Conservation (phyloP, 306 rosid species). For the Senna tora region DNA sequence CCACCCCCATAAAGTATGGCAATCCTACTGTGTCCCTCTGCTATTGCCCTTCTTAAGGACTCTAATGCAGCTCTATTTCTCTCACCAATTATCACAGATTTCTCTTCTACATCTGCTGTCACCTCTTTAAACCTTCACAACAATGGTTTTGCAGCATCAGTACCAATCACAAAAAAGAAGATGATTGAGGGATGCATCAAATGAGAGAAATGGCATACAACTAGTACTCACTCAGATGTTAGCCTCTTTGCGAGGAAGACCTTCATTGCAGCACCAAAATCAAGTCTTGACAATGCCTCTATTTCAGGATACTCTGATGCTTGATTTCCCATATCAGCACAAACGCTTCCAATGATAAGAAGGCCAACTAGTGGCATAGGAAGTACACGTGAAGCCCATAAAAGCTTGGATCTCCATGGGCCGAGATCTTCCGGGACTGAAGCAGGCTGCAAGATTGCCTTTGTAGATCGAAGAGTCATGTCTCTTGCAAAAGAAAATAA, state of each 20-base stretch:
- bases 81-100: constrained; percentile 84
- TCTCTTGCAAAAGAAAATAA: constrained; percentile 91
- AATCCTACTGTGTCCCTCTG: constrained; percentile 75
- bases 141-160: not conserved
- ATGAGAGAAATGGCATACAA: constrained; percentile 13
- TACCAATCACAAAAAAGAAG: not conserved
- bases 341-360: constrained; percentile 73
- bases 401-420: constrained; percentile 86
- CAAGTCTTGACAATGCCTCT: constrained; percentile 93
- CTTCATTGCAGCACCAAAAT: constrained; percentile 90
- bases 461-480: constrained; percentile 84
- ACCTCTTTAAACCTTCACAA: constrained; percentile 70
- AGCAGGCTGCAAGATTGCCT: constrained; percentile 69
- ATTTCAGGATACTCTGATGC: constrained; percentile 84
- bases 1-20: constrained; percentile 98
- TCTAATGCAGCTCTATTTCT: constrained; percentile 82
- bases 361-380: constrained; percentile 98
- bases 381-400: constrained; percentile 93
- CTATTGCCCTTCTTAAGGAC: constrained; percentile 59
- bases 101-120: constrained; percentile 80
- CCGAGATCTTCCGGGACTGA: constrained; percentile 77
- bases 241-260: constrained; percentile 85
- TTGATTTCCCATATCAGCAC: constrained; percentile 71
- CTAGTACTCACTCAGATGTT: constrained; percentile 83
- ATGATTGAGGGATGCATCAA: constrained; percentile 6